These are phyloP conservation scores for Stentor coeruleus DNA, from an alignment of 73 alveolate species.

Conservation along the genomic window DNA sequence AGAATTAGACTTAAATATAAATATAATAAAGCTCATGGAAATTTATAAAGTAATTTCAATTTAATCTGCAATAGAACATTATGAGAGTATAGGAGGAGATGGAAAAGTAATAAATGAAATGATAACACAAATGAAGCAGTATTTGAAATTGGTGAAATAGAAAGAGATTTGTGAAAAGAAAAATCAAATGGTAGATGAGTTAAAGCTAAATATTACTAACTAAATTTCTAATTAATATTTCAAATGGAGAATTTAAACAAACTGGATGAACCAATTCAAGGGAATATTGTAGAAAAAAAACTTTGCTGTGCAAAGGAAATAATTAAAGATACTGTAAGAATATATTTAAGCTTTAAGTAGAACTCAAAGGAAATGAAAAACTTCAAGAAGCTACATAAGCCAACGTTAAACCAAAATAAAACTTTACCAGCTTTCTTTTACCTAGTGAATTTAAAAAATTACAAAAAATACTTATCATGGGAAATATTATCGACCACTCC, in stretches of 20 bases:
- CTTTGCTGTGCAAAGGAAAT: background rate
- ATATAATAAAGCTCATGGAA: background rate
- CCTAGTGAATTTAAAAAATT: conserved; percentile 54
- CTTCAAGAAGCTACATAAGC: conserved; percentile 30
- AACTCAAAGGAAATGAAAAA: conserved; percentile 12
- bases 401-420: conserved; percentile 36
- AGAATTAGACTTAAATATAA: background rate
- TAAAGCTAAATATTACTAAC: background rate
- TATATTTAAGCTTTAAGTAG: conserved; percentile 9
- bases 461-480: conserved; percentile 45
- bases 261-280: background rate
- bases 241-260: background rate
- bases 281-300: background rate
- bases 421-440: conserved; percentile 49
- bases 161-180: background rate
- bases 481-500: conserved; percentile 45
- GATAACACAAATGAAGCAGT: background rate
- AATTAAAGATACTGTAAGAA: background rate
- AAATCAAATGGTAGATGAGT: background rate
- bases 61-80: conserved; percentile 23
- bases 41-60: conserved; percentile 6
- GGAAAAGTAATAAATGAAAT: background rate
- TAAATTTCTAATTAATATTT: background rate
- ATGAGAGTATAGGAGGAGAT: conserved; percentile 16
- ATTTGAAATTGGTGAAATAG: background rate